Evolutionary conservation across 176 grass and related monocot species (phyloP), one percentile per base, ranked within the genome.

Genomic region (Ampelocalamus luodianensis): DNA sequence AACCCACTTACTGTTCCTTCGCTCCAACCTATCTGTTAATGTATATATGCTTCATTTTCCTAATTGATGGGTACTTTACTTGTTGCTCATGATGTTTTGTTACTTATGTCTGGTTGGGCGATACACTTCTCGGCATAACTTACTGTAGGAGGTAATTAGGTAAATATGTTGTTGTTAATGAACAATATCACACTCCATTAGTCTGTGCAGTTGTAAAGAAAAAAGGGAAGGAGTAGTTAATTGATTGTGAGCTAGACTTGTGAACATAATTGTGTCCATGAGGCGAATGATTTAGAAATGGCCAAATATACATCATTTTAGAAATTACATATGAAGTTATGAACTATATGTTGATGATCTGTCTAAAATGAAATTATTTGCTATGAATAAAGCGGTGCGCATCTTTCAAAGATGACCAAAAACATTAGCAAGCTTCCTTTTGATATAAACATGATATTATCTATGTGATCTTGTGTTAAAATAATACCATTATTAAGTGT

Each of bases 301-400:
- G 6, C 51, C 4, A 46, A 59, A 58, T 75, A 20, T 74, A 59
- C 55, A 3, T 37, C 53, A 36, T 73, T 49, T 16, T 34, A 23
- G 39, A 64, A 36, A 45, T 40, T 40, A 40, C 4, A 40, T 40
- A 40, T 40, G 39, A 40, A 40, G 39, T 55, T 73, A 56, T 74
- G 36, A 56, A 23, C 37, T 22, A 46, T 71, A 29, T 43, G 6
- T 45, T 76, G 48, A 37, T 46, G 55, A 32, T 68, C 49, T 87
- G 14, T 81, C 40, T 86, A 3, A 76, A 75, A 60, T 60, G 20
- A 45, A 50, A 60, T 76, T 64, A 71, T 87, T 8, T 81, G 29
- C 27, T 75, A 22, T 48, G 1, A 74, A 34, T 7, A 54, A 85
- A 73, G 17, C 6, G 74, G 8, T 64, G 5, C 53, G 12, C 6